These are phyloP conservation scores for Herpetospermum pedunculosum DNA, from an alignment of 306 rosid genomes.

Conservation along the genomic window DNA sequence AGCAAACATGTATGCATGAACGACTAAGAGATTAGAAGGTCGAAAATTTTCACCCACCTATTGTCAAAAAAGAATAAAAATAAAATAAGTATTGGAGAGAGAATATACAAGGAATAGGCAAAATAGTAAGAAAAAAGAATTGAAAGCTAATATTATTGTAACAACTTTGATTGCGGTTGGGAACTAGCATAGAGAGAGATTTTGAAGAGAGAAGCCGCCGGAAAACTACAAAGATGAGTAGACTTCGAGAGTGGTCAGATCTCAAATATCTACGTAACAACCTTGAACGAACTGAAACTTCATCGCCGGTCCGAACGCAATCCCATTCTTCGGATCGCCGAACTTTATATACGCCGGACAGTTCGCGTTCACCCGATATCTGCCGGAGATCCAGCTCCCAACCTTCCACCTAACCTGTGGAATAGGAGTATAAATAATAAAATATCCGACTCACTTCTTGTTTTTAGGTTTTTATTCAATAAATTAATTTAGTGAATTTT, in stretches of 20 bases:
- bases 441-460: too few relatives aligned
- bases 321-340: slow-evolving; percentile 8
- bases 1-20: too few relatives aligned
- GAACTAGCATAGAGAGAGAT: neutral
- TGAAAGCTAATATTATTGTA: neutral
- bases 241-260: neutral
- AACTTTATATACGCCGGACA: slow-evolving; percentile 57
- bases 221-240: neutral
- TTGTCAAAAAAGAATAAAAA: too few relatives aligned
- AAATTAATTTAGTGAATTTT: too few relatives aligned
- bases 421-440: neutral
- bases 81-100: too few relatives aligned
- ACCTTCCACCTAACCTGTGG: slow-evolving; percentile 71
- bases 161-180: neutral
- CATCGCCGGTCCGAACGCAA: slow-evolving; percentile 24
- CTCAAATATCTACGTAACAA: slow-evolving; percentile 41
- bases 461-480: too few relatives aligned
- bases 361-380: slow-evolving; percentile 31
- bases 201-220: neutral
- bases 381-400: slow-evolving; percentile 51
- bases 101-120: neutral
- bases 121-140: neutral
- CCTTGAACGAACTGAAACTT: slow-evolving; percentile 44
- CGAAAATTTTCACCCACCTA: too few relatives aligned
- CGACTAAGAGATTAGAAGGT: too few relatives aligned